Base-by-base conservation (phyloP, 2,329 filamentous ascomycete species). In the Alternaria sp. region DNA sequence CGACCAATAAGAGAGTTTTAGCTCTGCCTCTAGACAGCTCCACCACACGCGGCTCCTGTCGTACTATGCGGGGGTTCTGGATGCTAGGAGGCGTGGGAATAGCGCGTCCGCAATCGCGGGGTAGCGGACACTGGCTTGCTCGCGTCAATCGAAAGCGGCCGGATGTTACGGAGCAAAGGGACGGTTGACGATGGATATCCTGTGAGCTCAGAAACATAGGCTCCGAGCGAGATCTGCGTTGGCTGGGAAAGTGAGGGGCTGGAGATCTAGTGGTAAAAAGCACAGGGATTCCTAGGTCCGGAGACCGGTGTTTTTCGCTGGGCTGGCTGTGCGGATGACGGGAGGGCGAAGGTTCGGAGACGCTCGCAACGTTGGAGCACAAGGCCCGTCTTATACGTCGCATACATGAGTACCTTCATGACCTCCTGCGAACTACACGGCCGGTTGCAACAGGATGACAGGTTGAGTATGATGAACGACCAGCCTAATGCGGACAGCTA, bases 1-100 rank as follows among this genome's bases (percentile, higher is more conserved):
- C 36, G 43, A 43, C 67, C 65, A 69, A 67, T 67, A 50, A 50
- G 5, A 12, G 11, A n/a, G 12, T 6, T 3, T 21, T 12, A 54
- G 12, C 23, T 32, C 17, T 25, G 15, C 47, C 26, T 54, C 47
- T 58, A 54, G 61, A 40, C 53, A 55, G 57, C 58, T 60, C 67
- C 54, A 61, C 59, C 17, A 58, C 55, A 65, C 71, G 71, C 70
- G 71, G 71, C 70, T 73, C 70, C 65, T 59, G 55, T 40, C 49
- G 43, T 59, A 62, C 58, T 60, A 69, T 67, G 67, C 63, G 71
- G 68, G 67, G 64, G 61, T 67, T 65, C 67, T 54, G 62, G 57
- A 64, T 62, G 60, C 69, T 64, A 64, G 63, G 46, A 55, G 55
- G 49, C 47, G 30, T 60, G 7, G 45, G 55, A 45, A 52, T 65